phyloP scores from a whole-genome alignment of 2,329 filamentous ascomycete species.

The Cladosporium sphaerospermum region DNA sequence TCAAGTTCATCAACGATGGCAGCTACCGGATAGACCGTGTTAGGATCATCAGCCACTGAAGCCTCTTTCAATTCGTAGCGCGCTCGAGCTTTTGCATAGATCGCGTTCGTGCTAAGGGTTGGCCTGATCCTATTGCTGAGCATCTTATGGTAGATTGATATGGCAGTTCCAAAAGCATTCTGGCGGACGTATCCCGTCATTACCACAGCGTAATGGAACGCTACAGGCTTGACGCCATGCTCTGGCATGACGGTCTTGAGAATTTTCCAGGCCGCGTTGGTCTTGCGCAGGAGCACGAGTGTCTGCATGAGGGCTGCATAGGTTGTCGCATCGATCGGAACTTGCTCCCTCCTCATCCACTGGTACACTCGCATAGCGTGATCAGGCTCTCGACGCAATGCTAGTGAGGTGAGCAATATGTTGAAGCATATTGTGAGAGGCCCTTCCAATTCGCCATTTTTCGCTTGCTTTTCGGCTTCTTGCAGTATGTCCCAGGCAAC shows the following conservation, averaged over 20 bases:
- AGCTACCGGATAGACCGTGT: slow-evolving; percentile 23
- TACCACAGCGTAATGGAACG: slow-evolving; percentile 49
- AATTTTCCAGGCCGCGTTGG: slow-evolving; percentile 51
- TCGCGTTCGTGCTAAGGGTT: slow-evolving; percentile 39
- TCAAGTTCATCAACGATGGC: slow-evolving; percentile 31
- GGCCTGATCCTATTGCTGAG: slow-evolving; percentile 30
- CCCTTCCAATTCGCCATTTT: slow-evolving; percentile 43
- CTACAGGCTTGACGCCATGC: slow-evolving; percentile 38
- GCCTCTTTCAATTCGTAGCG: slow-evolving; percentile 37
- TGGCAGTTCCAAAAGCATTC: slow-evolving; percentile 40
- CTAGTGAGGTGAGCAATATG: slow-evolving; percentile 63
- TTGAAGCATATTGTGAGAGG: slow-evolving; percentile 69
- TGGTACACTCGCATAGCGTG: slow-evolving; percentile 49
- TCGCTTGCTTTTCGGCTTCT: slow-evolving; percentile 41
- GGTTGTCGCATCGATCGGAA: slow-evolving; percentile 51
- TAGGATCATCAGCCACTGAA: not conserved
- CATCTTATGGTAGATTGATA: slow-evolving; percentile 45
- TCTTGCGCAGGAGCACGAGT: slow-evolving; percentile 47
- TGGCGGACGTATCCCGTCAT: slow-evolving; percentile 45
- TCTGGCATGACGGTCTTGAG: slow-evolving; percentile 45
- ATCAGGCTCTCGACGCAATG: slow-evolving; percentile 53
- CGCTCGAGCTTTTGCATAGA: slow-evolving; percentile 33
- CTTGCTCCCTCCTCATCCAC: slow-evolving; percentile 47
- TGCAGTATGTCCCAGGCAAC: slow-evolving; percentile 48
- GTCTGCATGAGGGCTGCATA: slow-evolving; percentile 57